phyloP scores from a whole-genome alignment of 192 early-diverging fungal genomes.

The Backusella circina region DNA sequence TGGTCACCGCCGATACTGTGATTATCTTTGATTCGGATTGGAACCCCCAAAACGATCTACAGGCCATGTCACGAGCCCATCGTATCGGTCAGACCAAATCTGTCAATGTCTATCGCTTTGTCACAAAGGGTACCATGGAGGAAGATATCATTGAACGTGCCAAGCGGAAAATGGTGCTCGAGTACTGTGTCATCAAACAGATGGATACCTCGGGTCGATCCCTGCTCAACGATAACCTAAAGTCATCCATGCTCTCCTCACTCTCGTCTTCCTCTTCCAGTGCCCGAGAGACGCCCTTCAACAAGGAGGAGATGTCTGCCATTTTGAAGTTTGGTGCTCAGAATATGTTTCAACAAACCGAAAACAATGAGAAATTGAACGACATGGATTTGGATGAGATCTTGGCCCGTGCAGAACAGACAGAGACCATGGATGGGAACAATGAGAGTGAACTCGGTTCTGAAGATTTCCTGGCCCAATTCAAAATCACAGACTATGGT shows the following conservation, averaged over 20 bases:
- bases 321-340: slow-evolving; percentile 99
- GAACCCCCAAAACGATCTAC: slow-evolving; percentile 97
- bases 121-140: slow-evolving; percentile 96
- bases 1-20: slow-evolving; percentile 96
- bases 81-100: slow-evolving; percentile 97
- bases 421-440: slow-evolving; percentile 69
- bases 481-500: slow-evolving; percentile 87
- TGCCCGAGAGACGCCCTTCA: slow-evolving; percentile 48
- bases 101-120: slow-evolving; percentile 97
- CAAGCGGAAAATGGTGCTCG: slow-evolving; percentile 98
- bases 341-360: slow-evolving; percentile 87
- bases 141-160: slow-evolving; percentile 98
- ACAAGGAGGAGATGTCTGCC: slow-evolving; percentile 85
- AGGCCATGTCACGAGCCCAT: slow-evolving; percentile 97
- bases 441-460: slow-evolving; percentile 58
- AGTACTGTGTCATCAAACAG: slow-evolving; percentile 98
- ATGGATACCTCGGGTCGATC: slow-evolving; percentile 55
- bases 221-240: slow-evolving; percentile 20
- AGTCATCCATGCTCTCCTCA: slow-evolving; percentile 14
- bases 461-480: slow-evolving; percentile 95
- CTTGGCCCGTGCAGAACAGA: slow-evolving; percentile 90
- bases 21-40: slow-evolving; percentile 94
- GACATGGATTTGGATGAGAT: slow-evolving; percentile 98
- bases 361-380: slow-evolving; percentile 72
- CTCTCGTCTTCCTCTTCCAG: slow-evolving; percentile 35